Evolutionary conservation across 2,329 filamentous ascomycete species (phyloP).

Genomic region (Colletotrichum siamense): DNA sequence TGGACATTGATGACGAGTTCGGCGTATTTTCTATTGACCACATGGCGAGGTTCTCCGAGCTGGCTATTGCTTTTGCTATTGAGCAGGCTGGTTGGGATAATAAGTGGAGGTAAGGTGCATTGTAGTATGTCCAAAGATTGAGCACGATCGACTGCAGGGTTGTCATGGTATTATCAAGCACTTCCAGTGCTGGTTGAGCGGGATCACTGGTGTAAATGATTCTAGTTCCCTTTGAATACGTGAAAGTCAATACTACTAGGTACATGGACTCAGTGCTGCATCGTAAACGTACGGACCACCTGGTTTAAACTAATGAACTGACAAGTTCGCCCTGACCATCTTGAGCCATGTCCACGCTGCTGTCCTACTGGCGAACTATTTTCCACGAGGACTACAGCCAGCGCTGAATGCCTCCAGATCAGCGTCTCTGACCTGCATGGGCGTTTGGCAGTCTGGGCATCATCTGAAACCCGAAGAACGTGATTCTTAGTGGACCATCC

Average conservation of each 20-base stretch:
- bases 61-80: conserved; percentile 43
- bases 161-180: neutral
- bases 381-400: neutral
- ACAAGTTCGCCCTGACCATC: neutral
- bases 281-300: neutral
- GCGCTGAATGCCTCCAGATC: neutral
- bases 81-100: conserved; percentile 47
- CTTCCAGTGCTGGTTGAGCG: neutral
- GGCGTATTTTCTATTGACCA: conserved; percentile 44
- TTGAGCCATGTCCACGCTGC: neutral
- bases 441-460: neutral
- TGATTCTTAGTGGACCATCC: neutral
- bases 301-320: neutral
- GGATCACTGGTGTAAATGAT: neutral
- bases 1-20: conserved; percentile 41
- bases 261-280: neutral
- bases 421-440: neutral
- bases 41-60: conserved; percentile 44
- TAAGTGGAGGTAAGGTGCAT: conserved; percentile 39
- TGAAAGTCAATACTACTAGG: neutral
- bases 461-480: neutral
- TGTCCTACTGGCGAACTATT: neutral
- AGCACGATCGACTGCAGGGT: neutral
- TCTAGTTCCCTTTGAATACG: neutral
- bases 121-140: neutral